Base-by-base conservation (phyloP, 495 filamentous ascomycete species). In the Penicillium bovifimosum region DNA sequence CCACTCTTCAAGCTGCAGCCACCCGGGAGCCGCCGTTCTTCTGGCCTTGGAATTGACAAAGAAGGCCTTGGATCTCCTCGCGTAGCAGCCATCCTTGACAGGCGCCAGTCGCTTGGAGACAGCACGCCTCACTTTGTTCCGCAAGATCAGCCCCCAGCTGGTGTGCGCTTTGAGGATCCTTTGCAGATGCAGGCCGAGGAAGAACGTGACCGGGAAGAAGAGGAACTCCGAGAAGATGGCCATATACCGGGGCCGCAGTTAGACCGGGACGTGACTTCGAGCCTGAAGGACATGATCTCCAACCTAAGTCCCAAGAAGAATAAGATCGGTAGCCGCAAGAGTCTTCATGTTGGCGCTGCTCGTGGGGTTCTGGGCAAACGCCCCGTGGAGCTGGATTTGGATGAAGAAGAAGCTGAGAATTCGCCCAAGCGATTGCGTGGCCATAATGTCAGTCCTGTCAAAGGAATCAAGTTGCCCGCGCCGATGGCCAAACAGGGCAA, bases 31-130 rank as follows among this genome's bases (percentile, higher is more conserved):
- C 67, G 73, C n/a, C 78, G 80, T 36, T 83, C 85, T 24, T 88
- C 86, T 6, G 89, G 88, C 4, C 63, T 91, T 52, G 89, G 88
- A 9, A 83, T 84, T 56, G 87, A 91, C 57, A 82, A 79, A 52
- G 73, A 80, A 55, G 88, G 88, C 5, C 79, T 93, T 44, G 89
- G 89, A 17, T 95, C 89, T 4, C 89, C 89, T 7, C 80, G 78
- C 13, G 81, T 95, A 31, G 79, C 86, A 11, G 85, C 80, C 18
- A 77, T 90, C 20, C 79, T 93, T 31, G 86, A 90, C 41, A 80
- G 83, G 43, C 80, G 89, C 38, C 78, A 73, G 36, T 89, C 86
- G 6, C 84, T 95, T 51, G 80, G 83, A 26, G 83, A 91, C 45
- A 73, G 75, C 13, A 79, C 86, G 9, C 70, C 72, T 5, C 67